Percentiles rank a stretch among this genome's conserved stretches.
Evolutionary conservation across 305 asterid species (phyloP).

Genomic region (Striga hermonthica): DNA sequence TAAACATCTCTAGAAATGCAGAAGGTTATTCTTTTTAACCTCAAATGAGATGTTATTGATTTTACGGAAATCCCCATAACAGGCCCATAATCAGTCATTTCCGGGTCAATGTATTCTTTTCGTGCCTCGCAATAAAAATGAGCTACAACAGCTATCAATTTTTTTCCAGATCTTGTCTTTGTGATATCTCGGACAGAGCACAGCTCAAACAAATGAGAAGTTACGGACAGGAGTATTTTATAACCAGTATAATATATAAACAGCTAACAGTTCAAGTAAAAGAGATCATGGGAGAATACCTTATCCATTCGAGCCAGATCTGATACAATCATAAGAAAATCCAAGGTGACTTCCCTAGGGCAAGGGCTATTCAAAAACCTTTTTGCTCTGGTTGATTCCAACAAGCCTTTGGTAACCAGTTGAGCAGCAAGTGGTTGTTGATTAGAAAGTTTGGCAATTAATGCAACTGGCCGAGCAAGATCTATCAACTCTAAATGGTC

Average conservation of each 20-base stretch:
- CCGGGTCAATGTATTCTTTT: conserved; percentile 3
- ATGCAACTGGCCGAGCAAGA: conserved; percentile 79
- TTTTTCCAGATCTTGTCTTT: neutral
- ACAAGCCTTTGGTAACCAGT: conserved; percentile 81
- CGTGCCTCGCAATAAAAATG: neutral
- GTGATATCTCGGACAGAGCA: conserved; percentile 3
- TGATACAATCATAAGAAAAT: conserved; percentile 92
- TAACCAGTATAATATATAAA: conserved; percentile 22
- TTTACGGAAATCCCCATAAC: neutral
- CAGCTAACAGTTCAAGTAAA: conserved; percentile 27
- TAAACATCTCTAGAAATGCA: neutral
- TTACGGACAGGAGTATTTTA: neutral
- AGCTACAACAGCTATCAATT: neutral
- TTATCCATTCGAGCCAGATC: conserved; percentile 98
- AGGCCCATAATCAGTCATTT: neutral
- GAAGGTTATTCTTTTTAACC: neutral
- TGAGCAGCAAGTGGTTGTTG: conserved; percentile 83
- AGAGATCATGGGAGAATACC: conserved; percentile 43
- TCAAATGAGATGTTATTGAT: neutral
- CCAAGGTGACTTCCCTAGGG: conserved; percentile 80
- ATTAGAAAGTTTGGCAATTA: conserved; percentile 77
- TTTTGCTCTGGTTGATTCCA: conserved; percentile 74
- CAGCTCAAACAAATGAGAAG: neutral
- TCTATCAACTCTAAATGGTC: conserved; percentile 80
- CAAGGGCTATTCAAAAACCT: conserved; percentile 64